phyloP scores from a whole-genome alignment of 805 yeast genomes.

The Ogataea corticis region DNA sequence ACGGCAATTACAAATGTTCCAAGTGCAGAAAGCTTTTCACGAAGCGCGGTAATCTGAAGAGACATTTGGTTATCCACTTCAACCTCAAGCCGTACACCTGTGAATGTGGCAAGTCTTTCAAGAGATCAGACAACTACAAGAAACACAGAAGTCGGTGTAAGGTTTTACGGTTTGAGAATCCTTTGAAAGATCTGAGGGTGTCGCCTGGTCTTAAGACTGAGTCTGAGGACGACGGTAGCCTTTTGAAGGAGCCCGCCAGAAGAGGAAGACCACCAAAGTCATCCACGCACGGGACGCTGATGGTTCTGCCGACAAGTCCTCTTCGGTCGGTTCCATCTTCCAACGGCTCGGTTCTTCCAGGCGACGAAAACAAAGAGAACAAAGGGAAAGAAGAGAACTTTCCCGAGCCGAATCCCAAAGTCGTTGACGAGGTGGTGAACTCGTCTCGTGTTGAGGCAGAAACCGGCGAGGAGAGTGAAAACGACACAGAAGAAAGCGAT shows the following conservation, averaged over 20 bases:
- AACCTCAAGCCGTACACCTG: constrained; percentile 26
- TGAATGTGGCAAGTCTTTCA: constrained; percentile 27
- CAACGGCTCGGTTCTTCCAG: background rate
- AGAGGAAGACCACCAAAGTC: constrained; percentile 10
- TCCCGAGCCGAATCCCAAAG: no score
- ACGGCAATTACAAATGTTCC: constrained; percentile 23
- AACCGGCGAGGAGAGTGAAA: background rate
- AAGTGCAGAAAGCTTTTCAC: constrained; percentile 24
- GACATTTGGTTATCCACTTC: constrained; percentile 28
- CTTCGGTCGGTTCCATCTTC: constrained; percentile 4
- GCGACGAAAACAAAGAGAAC: background rate
- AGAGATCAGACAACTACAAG: constrained; percentile 28
- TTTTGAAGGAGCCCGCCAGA: constrained; percentile 1
- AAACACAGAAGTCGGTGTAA: constrained; percentile 25
- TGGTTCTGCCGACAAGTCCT: constrained; percentile 3
- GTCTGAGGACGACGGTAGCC: background rate
- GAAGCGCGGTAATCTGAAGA: constrained; percentile 27
- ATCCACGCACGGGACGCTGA: background rate
- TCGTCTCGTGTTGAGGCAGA: background rate
- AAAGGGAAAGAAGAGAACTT: no score
- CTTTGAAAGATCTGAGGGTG: background rate
- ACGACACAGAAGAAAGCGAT: constrained; percentile 2
- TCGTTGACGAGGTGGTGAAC: constrained; percentile 2
- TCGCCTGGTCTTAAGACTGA: background rate
- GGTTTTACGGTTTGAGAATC: constrained; percentile 1